Evolutionary conservation across 495 filamentous ascomycete species (phyloP).

Genomic region (Umbilicaria muhlenbergii): DNA sequence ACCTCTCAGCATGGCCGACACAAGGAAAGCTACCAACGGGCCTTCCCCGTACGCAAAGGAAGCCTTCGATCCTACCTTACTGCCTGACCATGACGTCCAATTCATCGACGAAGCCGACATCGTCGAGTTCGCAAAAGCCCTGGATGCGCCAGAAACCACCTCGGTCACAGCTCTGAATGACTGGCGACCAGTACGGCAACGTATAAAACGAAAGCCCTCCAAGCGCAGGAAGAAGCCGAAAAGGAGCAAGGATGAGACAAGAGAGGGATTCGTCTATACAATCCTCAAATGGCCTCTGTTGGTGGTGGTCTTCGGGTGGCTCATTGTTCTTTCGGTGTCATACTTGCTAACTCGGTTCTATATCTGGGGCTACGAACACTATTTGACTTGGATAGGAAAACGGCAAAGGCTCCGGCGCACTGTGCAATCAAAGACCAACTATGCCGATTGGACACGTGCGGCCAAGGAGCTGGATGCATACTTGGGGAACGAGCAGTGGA

Average conservation of each 20-base stretch:
- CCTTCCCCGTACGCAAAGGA: conserved; percentile 1
- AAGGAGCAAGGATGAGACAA: conserved; percentile 69
- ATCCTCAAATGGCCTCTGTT: conserved; percentile 87
- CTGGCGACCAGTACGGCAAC: conserved; percentile 66
- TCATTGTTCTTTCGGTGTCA: conserved; percentile 45
- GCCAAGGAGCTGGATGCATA: conserved; percentile 68
- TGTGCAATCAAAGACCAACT: conserved; percentile 53
- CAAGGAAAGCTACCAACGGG: too few species aligned
- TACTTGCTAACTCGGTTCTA: conserved; percentile 79
- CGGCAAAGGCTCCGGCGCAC: conserved; percentile 51
- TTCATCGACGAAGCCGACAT: conserved; percentile 44
- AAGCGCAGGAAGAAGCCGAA: conserved; percentile 14
- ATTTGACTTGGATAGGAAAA: conserved; percentile 45
- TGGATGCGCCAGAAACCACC: conserved; percentile 31
- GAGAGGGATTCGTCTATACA: conserved; percentile 80
- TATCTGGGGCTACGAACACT: conserved; percentile 70
- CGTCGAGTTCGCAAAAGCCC: conserved; percentile 32
- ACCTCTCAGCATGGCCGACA: too few species aligned
- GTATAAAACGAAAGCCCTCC: conserved; percentile 33
- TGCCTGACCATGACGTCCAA: conserved; percentile 50
- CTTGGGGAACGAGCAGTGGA: conserved; percentile 77
- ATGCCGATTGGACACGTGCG: conserved; percentile 64
- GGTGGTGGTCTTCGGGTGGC: conserved; percentile 62
- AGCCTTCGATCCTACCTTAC: conserved; percentile 24
- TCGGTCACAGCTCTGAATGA: conserved; percentile 61